phyloP scores from a whole-genome alignment of 1,139 yeast genomes.

The Yamadazyma songkhlaensis region DNA sequence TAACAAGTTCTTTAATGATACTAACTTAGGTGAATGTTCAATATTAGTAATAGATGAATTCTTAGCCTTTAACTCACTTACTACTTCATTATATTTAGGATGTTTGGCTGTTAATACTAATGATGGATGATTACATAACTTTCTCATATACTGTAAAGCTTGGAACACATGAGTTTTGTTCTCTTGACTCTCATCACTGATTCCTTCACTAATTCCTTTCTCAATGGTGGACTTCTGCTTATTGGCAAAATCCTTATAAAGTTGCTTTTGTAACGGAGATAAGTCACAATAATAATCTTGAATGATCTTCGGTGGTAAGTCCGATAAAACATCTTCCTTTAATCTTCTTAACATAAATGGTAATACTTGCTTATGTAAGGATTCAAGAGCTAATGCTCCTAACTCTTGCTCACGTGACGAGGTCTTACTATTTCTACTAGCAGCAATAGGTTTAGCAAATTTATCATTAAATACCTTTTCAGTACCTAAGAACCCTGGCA shows the following conservation, averaged over 20 bases:
- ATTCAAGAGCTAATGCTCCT: constrained; percentile 93
- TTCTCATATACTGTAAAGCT: constrained; percentile 95
- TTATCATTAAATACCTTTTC: constrained; percentile 93
- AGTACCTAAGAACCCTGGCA: constrained; percentile 98
- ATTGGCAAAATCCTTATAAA: constrained; percentile 88
- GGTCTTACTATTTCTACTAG: constrained; percentile 85
- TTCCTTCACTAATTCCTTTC: constrained; percentile 50
- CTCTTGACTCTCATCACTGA: constrained; percentile 39
- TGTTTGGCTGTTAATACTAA: constrained; percentile 82
- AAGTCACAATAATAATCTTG: constrained; percentile 97
- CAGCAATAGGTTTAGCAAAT: constrained; percentile 96
- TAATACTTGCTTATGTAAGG: constrained; percentile 91
- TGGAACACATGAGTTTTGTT: constrained; percentile 94
- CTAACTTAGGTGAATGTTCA: constrained; percentile 85
- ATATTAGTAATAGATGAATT: constrained; percentile 66
- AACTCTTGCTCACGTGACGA: constrained; percentile 96
- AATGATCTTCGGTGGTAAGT: constrained; percentile 95
- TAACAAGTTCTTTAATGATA: constrained; percentile 77
- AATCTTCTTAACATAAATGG: constrained; percentile 95
- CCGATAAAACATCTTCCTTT: constrained; percentile 94
- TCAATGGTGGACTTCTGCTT: constrained; percentile 76
- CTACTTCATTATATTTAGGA: constrained; percentile 75
- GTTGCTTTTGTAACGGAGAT: constrained; percentile 81
- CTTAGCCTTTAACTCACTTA: constrained; percentile 54
- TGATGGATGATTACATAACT: constrained; percentile 95